Base-by-base conservation (phyloP, 352 stramenopile genomes). In the Elongisporangium undulatum region DNA sequence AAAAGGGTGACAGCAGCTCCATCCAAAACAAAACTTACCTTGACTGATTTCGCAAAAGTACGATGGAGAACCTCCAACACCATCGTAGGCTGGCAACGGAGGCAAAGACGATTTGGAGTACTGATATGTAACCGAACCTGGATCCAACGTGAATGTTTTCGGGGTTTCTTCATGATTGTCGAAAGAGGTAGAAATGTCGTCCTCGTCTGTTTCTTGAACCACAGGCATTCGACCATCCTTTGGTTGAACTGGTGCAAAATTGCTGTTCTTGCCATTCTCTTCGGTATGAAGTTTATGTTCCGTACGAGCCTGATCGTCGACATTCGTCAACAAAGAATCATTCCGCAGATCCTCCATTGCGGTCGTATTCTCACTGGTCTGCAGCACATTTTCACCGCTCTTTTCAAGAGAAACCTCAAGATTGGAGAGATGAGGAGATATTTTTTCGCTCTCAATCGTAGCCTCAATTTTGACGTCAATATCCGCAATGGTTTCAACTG, bases 21-120 rank as follows among this genome's bases (percentile, higher is more conserved):
- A 57, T 48, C 17, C 50, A 71, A 12, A 29, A 52, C 15, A 48
- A n/a, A 55, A n/a, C 51, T 51, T 68, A 79, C 72, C 69, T 72
- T 72, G 73, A 55, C 64, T 51, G 24, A 58, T 78, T 61, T 90
- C 82, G 58, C 72, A 90, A 58, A 87, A 93, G 48, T 90, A 92
- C 0, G 82, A 91, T 10, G 85, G 85, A 7, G 85, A 94, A 12
- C 82, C 85, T 34, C 82, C 82, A 56, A 91, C 79, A 1, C 82
- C 85, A 62, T 94, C 82, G 61, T 94, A 92, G 6, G 82, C 82
- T 75, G 85, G 85, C 12, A 94, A 58, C 15, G 82, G 82, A n/a
- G 82, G 79, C 9, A 94, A 61, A 16, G 81, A 62, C 3, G 62
- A 63, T 1, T 74, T 63, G 17, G 74, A 48, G 24, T 68, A 65